phyloP scores from a whole-genome alignment of 768 basidiomycete genomes.

The Trametopsis cervina region DNA sequence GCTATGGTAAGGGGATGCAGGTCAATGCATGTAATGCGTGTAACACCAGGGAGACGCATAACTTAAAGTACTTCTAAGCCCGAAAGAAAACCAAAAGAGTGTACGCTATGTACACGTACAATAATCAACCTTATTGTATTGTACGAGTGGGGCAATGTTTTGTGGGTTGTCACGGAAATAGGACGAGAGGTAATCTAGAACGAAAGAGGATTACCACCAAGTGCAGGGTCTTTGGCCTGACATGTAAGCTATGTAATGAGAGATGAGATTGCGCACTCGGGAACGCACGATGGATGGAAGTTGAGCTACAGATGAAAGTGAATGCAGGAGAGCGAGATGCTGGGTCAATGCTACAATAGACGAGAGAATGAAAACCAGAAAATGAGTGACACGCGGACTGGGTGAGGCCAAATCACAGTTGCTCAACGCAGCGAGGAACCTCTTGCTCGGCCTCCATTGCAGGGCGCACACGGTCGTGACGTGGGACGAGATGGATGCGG shows the following conservation, averaged over 20 bases:
- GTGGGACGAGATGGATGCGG: constrained; percentile 21
- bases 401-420: neutral
- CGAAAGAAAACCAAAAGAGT: too few relatives aligned
- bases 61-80: too few relatives aligned
- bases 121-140: too few relatives aligned
- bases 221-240: neutral
- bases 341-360: constrained; percentile 12
- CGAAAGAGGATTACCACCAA: constrained; percentile 7
- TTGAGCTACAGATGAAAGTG: neutral
- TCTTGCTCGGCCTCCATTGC: constrained; percentile 9
- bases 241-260: constrained; percentile 1
- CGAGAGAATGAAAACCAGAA: neutral
- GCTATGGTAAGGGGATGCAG: too few relatives aligned
- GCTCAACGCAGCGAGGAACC: constrained; percentile 1
- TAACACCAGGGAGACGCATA: too few relatives aligned
- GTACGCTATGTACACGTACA: too few relatives aligned
- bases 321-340: neutral
- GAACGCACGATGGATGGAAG: neutral
- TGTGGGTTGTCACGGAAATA: neutral
- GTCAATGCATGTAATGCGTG: too few relatives aligned
- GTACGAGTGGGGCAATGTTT: too few relatives aligned
- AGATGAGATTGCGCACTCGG: neutral
- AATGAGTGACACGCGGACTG: neutral
- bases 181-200: constrained; percentile 9
- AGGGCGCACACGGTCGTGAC: constrained; percentile 17